Evolutionary conservation across 2,329 filamentous ascomycete species (phyloP), one percentile per base, ranked within the genome.

Genomic region (Fusarium sp.): DNA sequence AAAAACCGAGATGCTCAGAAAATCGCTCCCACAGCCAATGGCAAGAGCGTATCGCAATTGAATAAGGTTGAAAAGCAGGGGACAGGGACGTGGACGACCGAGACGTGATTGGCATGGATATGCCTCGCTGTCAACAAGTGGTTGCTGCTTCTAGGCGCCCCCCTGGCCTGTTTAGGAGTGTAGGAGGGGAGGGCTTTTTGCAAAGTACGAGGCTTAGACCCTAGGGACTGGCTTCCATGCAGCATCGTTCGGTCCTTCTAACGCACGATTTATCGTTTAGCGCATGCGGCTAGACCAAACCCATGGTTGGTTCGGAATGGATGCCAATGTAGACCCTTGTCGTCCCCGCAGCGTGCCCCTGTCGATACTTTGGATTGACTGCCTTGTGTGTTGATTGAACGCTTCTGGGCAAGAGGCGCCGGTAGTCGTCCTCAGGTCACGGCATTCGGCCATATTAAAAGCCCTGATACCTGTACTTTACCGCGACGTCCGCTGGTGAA

Each of bases 171-270:
- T 28, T 65, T 70, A 47, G 67, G 49, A 65, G 47, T 55, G 56
- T 39, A 52, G 34, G 42, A 58, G 40, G 38, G 54, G 51, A 74
- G 72, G 72, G 53, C 72, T 74, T 74, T 74, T 74, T 74, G 72
- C 55, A 63, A 68, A 66, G 70, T 63, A 52, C 52, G 72, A 74
- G 72, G 72, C 72, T 74, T 74, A 74, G 72, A 74, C 72, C 60
- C 62, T 66, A 55, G 59, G 47, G 60, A 57, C 66, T 54, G 63
- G 62, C 72, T 74, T 74, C 72, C 46, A 74, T 74, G 63, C 68
- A 74, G 61, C 70, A 68, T 74, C 72, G 72, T 66, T 74, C 72
- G 72, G 72, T 74, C 72, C 72, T 74, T 74, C 72, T 74, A 74
- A 74, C 70, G 70, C 72, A 72, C 72, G 72, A 74, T 74, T 72